Base-by-base conservation (phyloP, 2,329 filamentous ascomycete genomes). In the Xylariales sp. region DNA sequence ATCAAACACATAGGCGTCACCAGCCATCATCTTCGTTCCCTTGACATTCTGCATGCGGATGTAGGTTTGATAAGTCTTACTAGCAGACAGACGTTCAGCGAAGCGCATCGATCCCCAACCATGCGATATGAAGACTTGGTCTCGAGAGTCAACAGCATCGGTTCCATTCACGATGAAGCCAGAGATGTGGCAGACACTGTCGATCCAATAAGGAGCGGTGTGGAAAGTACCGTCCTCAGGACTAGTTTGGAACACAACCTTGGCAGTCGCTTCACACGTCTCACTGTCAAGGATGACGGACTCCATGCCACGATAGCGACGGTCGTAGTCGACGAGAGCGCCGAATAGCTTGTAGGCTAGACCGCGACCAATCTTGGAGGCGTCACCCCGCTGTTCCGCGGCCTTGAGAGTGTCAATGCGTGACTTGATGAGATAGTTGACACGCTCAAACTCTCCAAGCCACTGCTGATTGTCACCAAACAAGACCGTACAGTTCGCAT, bases 281-380 rank as follows among this genome's bases (percentile, higher is more conserved):
- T 76, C 65, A 48, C 69, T 73, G 52, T 72, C 64, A 5, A 82
- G 63, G 25, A 80, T 69, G 5, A 82, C 74, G 41, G 78, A 73
- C 28, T 79, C 69, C 63, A 81, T 80, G 18, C 76, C 78, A 39
- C 66, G 68, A 55, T 76, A 82, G 27, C 66, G 65, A 7, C 55
- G 58, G 12, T 69, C 64, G 47, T 80, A 82, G 51, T 80, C 74
- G 5, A 81, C 78, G 1, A 81, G 61, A 31, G 73, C 70, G 9
- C 60, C 53, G 51, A 79, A 78, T 1, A 79, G 73, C 65, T 89
- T 90, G 73, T 93, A 93, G 11, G 84, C 82, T 66, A 89, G 78
- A 24, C 84, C 84, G 19, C 84, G 80, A 37, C 84, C 77, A 47
- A 89, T 76, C 64, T 86, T 84, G 58, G 85, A 84, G 20, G 84